Conservation (phyloP, 768 basidiomycete species). For the Pholiota molesta region DNA sequence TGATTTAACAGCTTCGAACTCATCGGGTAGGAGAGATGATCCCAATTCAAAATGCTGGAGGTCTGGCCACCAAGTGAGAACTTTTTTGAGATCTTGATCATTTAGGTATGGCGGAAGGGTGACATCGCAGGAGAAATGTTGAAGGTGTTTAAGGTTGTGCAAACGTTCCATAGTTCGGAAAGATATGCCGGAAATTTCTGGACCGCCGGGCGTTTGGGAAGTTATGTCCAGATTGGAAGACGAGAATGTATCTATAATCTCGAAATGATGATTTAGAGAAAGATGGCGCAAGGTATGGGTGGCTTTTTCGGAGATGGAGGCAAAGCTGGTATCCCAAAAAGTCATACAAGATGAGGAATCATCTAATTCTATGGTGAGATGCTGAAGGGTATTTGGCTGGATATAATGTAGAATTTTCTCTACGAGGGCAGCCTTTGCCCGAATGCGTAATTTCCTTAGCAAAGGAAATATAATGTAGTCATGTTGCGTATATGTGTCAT, state of each 20-base stretch:
- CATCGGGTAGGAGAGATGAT: conserved; percentile 27
- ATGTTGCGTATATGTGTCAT: conserved; percentile 11
- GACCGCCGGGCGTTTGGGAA: neutral
- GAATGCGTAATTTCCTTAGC: conserved; percentile 42
- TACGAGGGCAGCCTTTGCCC: conserved; percentile 36
- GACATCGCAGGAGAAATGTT: conserved; percentile 40
- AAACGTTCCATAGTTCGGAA: conserved; percentile 39
- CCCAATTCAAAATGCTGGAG: conserved; percentile 47
- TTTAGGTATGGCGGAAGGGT: conserved; percentile 39
- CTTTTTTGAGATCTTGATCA: conserved; percentile 39
- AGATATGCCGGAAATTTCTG: conserved; percentile 14
- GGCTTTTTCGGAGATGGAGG: conserved; percentile 29
- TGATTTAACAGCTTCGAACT: conserved; percentile 13
- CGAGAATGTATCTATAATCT: conserved; percentile 31
- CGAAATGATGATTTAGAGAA: conserved; percentile 46
- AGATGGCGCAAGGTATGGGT: conserved; percentile 36
- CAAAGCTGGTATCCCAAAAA: conserved; percentile 40
- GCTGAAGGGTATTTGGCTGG: conserved; percentile 32
- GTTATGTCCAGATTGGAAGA: conserved; percentile 8
- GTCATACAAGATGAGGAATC: conserved; percentile 24
- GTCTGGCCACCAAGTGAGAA: conserved; percentile 48
- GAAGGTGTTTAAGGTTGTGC: conserved; percentile 34
- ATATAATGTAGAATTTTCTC: conserved; percentile 37
- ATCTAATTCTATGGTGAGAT: conserved; percentile 42
- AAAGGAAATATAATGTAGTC: conserved; percentile 33